These are phyloP conservation scores for Quillaja saponaria DNA, from an alignment of 306 rosid species.

Conservation along the genomic window DNA sequence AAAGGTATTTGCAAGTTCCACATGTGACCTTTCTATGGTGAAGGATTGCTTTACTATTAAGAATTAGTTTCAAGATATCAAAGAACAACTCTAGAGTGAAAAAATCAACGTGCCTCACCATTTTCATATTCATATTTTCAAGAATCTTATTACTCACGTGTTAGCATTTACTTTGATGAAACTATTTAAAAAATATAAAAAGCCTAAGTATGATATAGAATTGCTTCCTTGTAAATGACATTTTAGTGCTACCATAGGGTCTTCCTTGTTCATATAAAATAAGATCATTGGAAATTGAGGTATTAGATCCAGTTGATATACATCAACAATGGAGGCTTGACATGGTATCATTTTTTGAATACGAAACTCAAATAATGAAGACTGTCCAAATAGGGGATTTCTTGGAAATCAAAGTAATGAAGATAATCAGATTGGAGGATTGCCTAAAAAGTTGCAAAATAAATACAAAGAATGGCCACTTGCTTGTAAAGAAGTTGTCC, in stretches of 20 bases:
- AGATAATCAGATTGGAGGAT: too few relatives aligned
- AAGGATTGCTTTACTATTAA: constrained; percentile 15
- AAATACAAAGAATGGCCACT: too few relatives aligned
- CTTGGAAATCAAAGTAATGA: too few relatives aligned
- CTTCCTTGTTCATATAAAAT: not conserved
- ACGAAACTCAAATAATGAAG: too few relatives aligned
- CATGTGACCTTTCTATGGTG: not conserved
- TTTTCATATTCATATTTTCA: not conserved
- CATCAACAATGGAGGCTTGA: not conserved
- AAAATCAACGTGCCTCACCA: not conserved
- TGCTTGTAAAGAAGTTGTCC: too few relatives aligned
- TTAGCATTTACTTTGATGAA: not conserved
- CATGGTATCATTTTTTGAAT: not conserved
- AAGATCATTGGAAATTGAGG: too few relatives aligned
- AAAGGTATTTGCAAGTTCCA: constrained; percentile 7
- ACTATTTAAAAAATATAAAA: not conserved
- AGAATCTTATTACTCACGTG: not conserved
- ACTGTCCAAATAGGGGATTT: not conserved
- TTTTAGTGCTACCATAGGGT: not conserved
- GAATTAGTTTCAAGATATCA: constrained; percentile 22
- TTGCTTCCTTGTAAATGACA: not conserved
- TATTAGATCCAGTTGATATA: not conserved
- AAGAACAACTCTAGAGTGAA: not conserved
- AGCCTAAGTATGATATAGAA: not conserved
- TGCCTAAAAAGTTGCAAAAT: too few relatives aligned